Base-by-base conservation (phyloP, 2,329 filamentous ascomycete genomes). In the Hawksworthiomyces lignivorus region DNA sequence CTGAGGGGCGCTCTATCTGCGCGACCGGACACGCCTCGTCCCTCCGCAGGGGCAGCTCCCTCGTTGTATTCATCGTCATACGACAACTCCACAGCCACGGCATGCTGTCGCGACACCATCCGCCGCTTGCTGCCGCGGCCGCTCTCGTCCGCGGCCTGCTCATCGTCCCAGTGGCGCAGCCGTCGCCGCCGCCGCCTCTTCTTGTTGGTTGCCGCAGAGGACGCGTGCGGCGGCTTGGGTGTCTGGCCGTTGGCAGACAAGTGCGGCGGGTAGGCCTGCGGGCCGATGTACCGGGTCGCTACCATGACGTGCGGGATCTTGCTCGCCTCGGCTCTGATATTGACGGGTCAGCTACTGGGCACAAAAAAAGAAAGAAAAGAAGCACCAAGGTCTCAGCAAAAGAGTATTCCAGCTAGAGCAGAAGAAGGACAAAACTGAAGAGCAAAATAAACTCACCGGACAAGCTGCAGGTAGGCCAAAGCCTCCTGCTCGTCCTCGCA, bases 271-370 rank as follows among this genome's bases (percentile, higher is more conserved):
- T 43, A 46, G 2, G 48, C 45, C 51, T 72, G 65, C 1, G 75
- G 73, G 0, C 73, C 74, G n/a, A n/a, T n/a, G 21, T 67, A 59
- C 49, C 69, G 73, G 5, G 77, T 71, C 1, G 81, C 84, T 34
- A 79, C 73, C 39, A 92, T 72, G 10, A 92, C 65, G 50, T 81
- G 73, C 1, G 87, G 87, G 26, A 94, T 82, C 9, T 69, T 64
- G 46, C 69, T 77, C n/a, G 86, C 86, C 74, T 94, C 80, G 51
- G 77, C 73, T 65, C 86, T 92, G 62, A 47, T 15, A 10, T n/a
- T n/a, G n/a, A n/a, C n/a, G n/a, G n/a, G 34, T 40, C 15, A 33
- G 41, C 31, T 19, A 7, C 37, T n/a, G n/a, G n/a, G n/a, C n/a
- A n/a, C n/a, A n/a, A 27, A 28, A 52, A 55, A 57, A 68, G 65